Conservation (phyloP, 164 flowering plant species). For the Kalanchoe fedtschenkoi region DNA sequence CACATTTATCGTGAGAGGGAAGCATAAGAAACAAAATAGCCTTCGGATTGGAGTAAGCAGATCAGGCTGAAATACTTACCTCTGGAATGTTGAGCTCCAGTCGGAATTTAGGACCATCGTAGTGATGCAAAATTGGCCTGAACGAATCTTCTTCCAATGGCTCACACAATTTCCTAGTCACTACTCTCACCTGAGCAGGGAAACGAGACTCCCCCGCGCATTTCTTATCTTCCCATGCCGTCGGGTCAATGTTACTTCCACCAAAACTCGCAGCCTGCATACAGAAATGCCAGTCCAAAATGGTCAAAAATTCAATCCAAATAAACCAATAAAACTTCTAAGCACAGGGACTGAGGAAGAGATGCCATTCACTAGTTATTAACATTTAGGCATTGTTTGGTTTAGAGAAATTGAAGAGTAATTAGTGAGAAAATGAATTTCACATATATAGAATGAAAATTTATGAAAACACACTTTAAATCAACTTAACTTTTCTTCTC, state of each 20-base stretch:
- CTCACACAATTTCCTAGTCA: slow-evolving; percentile 63
- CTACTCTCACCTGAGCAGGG: slow-evolving; percentile 90
- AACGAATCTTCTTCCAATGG: slow-evolving; percentile 92
- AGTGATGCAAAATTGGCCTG: slow-evolving; percentile 95
- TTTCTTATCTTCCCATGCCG: slow-evolving; percentile 97
- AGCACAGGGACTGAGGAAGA: neutral
- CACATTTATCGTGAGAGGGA: neutral
- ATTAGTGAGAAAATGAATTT: too few species aligned
- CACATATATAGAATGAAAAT: too few species aligned
- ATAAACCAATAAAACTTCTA: neutral
- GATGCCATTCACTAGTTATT: too few species aligned
- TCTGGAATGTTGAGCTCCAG: slow-evolving; percentile 82
- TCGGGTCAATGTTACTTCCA: slow-evolving; percentile 82
- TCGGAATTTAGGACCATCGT: slow-evolving; percentile 98
- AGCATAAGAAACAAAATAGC: neutral
- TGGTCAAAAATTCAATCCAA: neutral
- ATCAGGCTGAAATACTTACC: slow-evolving; percentile 22
- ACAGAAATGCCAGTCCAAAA: neutral
- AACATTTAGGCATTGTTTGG: too few species aligned
- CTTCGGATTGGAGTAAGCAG: too few species aligned
- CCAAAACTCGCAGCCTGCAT: slow-evolving; percentile 91
- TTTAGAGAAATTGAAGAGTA: too few species aligned
- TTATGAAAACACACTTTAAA: too few species aligned
- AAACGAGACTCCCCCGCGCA: slow-evolving; percentile 83
- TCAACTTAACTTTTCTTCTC: too few species aligned